A percentile compares a stretch with the other conserved stretches of the same genome.
These are phyloP conservation scores for Thielaviopsis populi DNA, from an alignment of 2,329 filamentous ascomycete genomes.

Conservation along the genomic window DNA sequence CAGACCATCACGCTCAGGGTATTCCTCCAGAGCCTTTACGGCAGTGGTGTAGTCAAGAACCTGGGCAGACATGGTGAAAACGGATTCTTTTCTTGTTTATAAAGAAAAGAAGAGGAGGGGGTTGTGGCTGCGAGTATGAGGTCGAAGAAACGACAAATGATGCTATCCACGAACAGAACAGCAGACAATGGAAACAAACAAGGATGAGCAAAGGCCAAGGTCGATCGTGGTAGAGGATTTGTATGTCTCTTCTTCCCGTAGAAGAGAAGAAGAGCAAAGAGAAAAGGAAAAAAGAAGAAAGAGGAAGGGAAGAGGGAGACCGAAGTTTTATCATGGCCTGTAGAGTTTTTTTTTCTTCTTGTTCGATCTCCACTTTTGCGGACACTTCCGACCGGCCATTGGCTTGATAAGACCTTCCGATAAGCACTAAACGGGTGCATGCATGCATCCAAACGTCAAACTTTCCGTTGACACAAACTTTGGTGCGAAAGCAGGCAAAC, in stretches of 20 bases:
- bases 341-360: constrained; percentile 6
- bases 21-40: constrained; percentile 67
- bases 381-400: constrained; percentile 10
- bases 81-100: constrained; percentile 16
- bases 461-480: not conserved
- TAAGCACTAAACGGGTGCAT: not conserved
- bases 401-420: constrained; percentile 11
- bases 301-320: constrained; percentile 22
- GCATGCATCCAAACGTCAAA: not conserved
- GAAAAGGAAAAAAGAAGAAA: constrained; percentile 24
- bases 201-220: constrained; percentile 23
- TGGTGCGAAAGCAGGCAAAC: not conserved
- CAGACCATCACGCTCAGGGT: constrained; percentile 69
- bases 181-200: constrained; percentile 22
- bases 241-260: constrained; percentile 39
- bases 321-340: constrained; percentile 6
- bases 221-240: constrained; percentile 22
- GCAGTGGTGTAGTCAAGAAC: constrained; percentile 62
- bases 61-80: constrained; percentile 48
- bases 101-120: constrained; percentile 22
- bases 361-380: constrained; percentile 3
- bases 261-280: constrained; percentile 33
- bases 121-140: constrained; percentile 22
- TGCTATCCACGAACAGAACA: constrained; percentile 23
- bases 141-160: constrained; percentile 28